Evolutionary conservation across 2,329 filamentous ascomycete species (phyloP), one percentile per base, ranked within the genome.

Genomic region (Botrytis galanthina): DNA sequence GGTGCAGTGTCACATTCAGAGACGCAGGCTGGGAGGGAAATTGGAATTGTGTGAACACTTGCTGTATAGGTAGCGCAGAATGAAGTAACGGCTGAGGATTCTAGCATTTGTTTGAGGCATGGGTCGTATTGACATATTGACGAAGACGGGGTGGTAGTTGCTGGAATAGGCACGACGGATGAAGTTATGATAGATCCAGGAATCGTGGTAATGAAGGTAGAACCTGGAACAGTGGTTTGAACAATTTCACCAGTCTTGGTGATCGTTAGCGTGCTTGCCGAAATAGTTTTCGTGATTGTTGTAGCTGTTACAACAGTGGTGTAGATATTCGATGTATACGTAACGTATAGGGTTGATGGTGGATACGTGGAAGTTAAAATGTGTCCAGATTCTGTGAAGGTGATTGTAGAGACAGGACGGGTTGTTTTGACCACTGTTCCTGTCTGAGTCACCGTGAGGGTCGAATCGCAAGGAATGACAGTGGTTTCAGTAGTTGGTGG

Each of bases 381-480:
- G 9, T 9, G 14, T 39, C 71, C 64, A 8, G 54, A 73, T 70
- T 70, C 29, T 4, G 42, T 57, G 3, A 73, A 26, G 4, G 57
- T 73, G 4, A 73, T 51, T 37, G n/a, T 62, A n/a, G 71, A 73
- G 4, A 42, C n/a, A 12, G 71, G 54, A 54, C 16, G 35, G 18
- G 57, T 73, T 20, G 54, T 62, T 44, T 6, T 62, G 12, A 73
- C 16, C 6, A 54, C 7, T 35, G 51, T 60, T 8, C 29, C 71
- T 10, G 64, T 10, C 20, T 61, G 32, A 10, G 71, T 62, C n/a
- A 61, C 18, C 20, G 57, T 69, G 35, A 73, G 26, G 1, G 71
- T 73, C 20, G 64, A 62, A 32, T 64, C 42, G 20, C 48, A 68
- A 46, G 71, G 71, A 26, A 73, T n/a, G 35, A 62, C 20, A 26